These are phyloP conservation scores for Cordyceps javanica DNA, from an alignment of 2,329 filamentous ascomycete species.

Conservation along the genomic window DNA sequence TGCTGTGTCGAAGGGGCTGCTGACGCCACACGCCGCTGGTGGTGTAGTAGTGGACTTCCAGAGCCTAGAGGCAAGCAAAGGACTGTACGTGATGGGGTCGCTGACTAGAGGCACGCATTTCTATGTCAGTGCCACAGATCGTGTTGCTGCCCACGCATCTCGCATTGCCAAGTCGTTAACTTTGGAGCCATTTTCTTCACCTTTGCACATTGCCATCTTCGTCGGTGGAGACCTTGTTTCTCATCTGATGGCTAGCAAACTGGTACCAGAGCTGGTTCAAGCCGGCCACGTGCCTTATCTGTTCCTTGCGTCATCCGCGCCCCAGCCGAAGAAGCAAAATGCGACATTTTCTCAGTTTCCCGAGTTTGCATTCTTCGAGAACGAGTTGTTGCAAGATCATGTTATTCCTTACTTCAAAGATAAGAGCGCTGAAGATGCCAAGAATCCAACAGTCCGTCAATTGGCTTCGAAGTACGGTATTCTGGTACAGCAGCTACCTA, in stretches of 20 bases:
- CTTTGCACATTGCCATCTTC: conserved; percentile 5
- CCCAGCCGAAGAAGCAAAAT: background rate
- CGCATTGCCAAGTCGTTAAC: conserved; percentile 9
- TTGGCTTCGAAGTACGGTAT: conserved; percentile 10
- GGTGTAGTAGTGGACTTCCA: conserved; percentile 9
- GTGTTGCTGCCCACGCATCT: conserved; percentile 10
- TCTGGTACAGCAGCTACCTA: conserved; percentile 1
- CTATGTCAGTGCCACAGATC: conserved; percentile 10
- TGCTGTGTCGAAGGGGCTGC: background rate
- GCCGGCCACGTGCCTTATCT: conserved; percentile 9
- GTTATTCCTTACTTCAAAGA: conserved; percentile 10
- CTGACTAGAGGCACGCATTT: conserved; percentile 11
- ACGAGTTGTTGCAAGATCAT: conserved; percentile 2
- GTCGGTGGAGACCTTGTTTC: conserved; percentile 3
- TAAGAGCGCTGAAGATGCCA: background rate
- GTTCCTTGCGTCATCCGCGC: background rate
- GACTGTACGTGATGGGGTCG: conserved; percentile 9
- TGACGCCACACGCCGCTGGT: conserved; percentile 6
- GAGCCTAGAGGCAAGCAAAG: background rate
- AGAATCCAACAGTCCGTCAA: background rate
- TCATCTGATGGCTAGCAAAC: conserved; percentile 6
- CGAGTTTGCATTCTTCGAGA: conserved; percentile 10
- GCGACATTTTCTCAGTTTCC: background rate
- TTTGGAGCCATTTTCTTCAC: background rate
- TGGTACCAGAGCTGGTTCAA: conserved; percentile 3